phyloP scores from a whole-genome alignment of 2,329 filamentous ascomycete species.

The Dactylellina sp. region DNA sequence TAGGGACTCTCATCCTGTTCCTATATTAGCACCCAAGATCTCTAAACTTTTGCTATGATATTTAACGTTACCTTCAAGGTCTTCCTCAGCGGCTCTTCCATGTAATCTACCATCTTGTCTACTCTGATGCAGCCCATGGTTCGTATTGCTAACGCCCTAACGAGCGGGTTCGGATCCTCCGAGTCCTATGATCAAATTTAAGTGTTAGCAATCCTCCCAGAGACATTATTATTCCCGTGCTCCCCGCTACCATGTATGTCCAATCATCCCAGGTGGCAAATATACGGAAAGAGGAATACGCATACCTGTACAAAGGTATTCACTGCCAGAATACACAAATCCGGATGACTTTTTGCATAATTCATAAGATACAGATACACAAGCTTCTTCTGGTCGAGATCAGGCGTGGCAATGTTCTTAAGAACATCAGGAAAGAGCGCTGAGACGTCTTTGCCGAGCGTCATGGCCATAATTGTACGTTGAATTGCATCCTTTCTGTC shows the following conservation, averaged over 20 bases:
- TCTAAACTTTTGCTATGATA: too few species aligned
- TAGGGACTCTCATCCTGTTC: constrained; percentile 93
- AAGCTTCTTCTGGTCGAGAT: constrained; percentile 98
- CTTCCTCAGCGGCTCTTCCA: constrained; percentile 97
- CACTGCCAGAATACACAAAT: constrained; percentile 97
- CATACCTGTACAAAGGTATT: constrained; percentile 92
- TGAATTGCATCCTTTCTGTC: constrained; percentile 94
- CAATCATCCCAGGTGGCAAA: too few species aligned
- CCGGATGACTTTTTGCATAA: constrained; percentile 98
- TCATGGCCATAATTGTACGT: constrained; percentile 99
- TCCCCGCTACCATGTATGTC: too few species aligned
- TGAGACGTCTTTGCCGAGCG: constrained; percentile 96
- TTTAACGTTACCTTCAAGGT: constrained; percentile 73
- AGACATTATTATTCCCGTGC: too few species aligned
- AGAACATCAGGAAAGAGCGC: constrained; percentile 96
- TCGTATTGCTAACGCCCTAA: constrained; percentile 91
- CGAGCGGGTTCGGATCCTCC: constrained; percentile 96
- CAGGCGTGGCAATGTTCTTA: constrained; percentile 95
- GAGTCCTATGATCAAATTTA: constrained; percentile 71
- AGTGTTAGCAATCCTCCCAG: constrained; percentile 6
- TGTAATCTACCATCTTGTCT: constrained; percentile 99
- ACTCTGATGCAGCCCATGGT: constrained; percentile 99
- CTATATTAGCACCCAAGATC: too few species aligned
- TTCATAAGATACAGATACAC: constrained; percentile 99
- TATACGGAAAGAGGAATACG: not conserved